Percentiles rank a stretch among this genome's conserved stretches.
Evolutionary conservation across 2,329 filamentous ascomycete species (phyloP).

Genomic region (Cytospora mali): DNA sequence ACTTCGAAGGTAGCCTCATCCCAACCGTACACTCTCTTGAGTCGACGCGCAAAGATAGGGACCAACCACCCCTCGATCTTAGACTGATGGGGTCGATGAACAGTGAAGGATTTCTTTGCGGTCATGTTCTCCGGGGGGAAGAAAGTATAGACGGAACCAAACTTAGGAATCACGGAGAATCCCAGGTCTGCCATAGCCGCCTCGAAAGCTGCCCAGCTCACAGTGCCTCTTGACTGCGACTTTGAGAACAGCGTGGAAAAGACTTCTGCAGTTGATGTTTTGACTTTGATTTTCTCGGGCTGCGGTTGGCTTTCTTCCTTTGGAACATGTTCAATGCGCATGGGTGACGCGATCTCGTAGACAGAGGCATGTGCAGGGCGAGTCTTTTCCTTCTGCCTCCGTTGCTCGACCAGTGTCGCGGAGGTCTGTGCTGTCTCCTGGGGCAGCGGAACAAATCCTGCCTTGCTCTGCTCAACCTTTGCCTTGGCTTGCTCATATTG

Average conservation of each 20-base stretch:
- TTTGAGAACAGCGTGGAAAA: slow-evolving; percentile 43
- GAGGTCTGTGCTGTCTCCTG: slow-evolving; percentile 28
- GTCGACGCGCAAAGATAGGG: slow-evolving; percentile 35
- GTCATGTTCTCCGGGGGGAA: slow-evolving; percentile 35
- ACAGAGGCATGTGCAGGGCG: slow-evolving; percentile 41
- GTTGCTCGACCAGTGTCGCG: slow-evolving; percentile 38
- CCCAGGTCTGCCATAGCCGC: slow-evolving; percentile 35
- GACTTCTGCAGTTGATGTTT: slow-evolving; percentile 39
- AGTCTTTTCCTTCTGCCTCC: slow-evolving; percentile 48
- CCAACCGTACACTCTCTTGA: slow-evolving; percentile 44
- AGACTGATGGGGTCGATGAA: slow-evolving; percentile 43
- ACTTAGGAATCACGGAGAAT: slow-evolving; percentile 45
- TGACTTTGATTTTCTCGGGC: slow-evolving; percentile 40
- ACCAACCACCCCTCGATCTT: slow-evolving; percentile 40
- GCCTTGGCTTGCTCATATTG: slow-evolving; percentile 35
- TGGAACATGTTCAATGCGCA: not conserved
- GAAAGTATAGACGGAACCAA: slow-evolving; percentile 48
- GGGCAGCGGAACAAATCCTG: slow-evolving; percentile 30
- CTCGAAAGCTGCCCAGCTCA: slow-evolving; percentile 44
- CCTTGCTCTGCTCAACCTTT: slow-evolving; percentile 29
- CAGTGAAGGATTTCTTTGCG: slow-evolving; percentile 36
- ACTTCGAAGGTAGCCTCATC: slow-evolving; percentile 37
- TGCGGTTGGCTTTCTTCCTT: not conserved
- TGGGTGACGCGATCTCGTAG: slow-evolving; percentile 36
- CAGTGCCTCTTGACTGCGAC: slow-evolving; percentile 30